A percentile compares a stretch with the other conserved stretches of the same genome.
Evolutionary conservation across 441 rosid genomes (phyloP).

Genomic region (Corymbia calophylla): DNA sequence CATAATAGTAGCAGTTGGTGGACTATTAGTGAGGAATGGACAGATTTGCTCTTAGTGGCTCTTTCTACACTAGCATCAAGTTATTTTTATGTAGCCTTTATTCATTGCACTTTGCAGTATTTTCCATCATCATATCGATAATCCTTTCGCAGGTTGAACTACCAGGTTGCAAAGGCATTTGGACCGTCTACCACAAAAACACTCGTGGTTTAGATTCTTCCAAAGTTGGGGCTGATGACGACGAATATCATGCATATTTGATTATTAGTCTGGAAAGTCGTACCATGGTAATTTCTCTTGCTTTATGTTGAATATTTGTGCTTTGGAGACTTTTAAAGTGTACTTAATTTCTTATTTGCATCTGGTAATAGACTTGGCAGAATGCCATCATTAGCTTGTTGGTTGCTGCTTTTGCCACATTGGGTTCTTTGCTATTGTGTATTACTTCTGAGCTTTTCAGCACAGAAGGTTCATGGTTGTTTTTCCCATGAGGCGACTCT

Average conservation of each 20-base stretch:
- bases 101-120: neutral
- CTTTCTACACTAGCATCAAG: neutral
- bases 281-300: conserved; percentile 64
- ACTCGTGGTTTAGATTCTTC: conserved; percentile 77
- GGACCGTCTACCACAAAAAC: conserved; percentile 98
- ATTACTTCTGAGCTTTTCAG: neutral
- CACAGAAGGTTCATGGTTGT: neutral
- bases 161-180: conserved; percentile 96
- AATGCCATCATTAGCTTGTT: neutral
- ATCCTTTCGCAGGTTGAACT: conserved; percentile 72
- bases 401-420: neutral
- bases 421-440: neutral
- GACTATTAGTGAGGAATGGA: neutral
- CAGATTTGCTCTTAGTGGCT: neutral
- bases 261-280: conserved; percentile 94
- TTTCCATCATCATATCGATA: neutral
- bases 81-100: neutral
- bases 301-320: neutral
- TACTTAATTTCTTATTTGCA: neutral
- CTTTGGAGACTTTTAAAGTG: neutral
- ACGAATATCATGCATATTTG: conserved; percentile 98
- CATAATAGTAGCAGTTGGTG: neutral
- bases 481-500: neutral
- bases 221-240: conserved; percentile 48
- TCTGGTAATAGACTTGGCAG: neutral